Base-by-base conservation (phyloP, 73 alveolate genomes). In the Paramecium bursaria region DNA sequence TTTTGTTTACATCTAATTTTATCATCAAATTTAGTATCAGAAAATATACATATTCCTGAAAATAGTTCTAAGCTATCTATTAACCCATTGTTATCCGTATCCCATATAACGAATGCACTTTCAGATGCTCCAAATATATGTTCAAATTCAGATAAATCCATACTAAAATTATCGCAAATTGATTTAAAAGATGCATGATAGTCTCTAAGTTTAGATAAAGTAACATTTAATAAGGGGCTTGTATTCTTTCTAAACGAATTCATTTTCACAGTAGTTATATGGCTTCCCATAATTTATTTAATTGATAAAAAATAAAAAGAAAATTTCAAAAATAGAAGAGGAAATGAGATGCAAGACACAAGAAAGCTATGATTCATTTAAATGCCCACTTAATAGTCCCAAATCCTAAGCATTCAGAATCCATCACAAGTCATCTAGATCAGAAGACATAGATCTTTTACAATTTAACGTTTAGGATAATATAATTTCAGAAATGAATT, bases 41-140 rank as follows among this genome's bases (percentile, higher is more conserved):
- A 75, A 80, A 95, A 95, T 48, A 95, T 73, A 30, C 92, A 92
- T 19, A 95, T 75, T 7, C 99, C 99, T 21, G 96, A 67, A 85
- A 95, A 95, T 55, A 95, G 53, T 86, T 95, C 99, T 49, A 94
- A 82, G 10, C 96, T 86, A 82, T 95, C 99, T 15, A 95, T 94
- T 50, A 95, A 90, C 7, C 97, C 99, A 93, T 95, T 95, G 50
- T 90, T 93, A 85, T 95, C 99, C 3, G 97, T 89, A 75, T 95
- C 99, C 97, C 97, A 95, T 30, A 95, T 87, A 35, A 90, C 95
- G 75, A 95, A 95, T 35, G 97, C 96, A 23, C 95, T 92, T 73
- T 92, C 95, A 82, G 92, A 93, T 31, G 93, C 86, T 7, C 94
- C 92, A 85, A 95, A 95, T 17, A 95, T 95, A 82, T 94, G 96